A percentile compares a stretch with the other conserved stretches of the same genome.
phyloP scores from a whole-genome alignment of 1,139 yeast species.

The Candida freyschussii region DNA sequence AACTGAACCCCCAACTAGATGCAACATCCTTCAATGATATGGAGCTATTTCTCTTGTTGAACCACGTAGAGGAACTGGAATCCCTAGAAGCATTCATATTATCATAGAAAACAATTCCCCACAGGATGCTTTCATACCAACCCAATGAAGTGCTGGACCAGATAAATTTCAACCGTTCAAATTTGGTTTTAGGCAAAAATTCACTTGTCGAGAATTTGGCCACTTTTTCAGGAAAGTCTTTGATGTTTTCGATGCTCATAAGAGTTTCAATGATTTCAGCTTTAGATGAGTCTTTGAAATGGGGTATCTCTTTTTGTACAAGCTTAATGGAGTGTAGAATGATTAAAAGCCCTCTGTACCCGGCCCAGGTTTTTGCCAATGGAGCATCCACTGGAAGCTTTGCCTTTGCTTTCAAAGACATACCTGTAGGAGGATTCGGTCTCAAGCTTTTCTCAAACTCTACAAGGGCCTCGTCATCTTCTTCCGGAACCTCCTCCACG shows the following conservation, averaged over 20 bases:
- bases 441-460: conserved; percentile 27
- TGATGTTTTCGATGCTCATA: conserved; percentile 34
- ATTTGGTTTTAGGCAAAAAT: conserved; percentile 29
- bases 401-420: conserved; percentile 56
- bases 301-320: conserved; percentile 36
- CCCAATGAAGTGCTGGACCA: conserved; percentile 68
- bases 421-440: conserved; percentile 49
- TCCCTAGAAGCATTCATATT: conserved; percentile 19
- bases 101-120: conserved; percentile 56
- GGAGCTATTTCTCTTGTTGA: conserved; percentile 18
- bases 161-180: conserved; percentile 48
- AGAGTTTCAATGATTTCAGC: conserved; percentile 31
- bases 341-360: conserved; percentile 44
- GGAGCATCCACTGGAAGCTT: conserved; percentile 51
- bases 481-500: conserved; percentile 7
- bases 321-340: conserved; percentile 40
- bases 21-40: conserved; percentile 24
- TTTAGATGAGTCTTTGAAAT: conserved; percentile 21
- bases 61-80: conserved; percentile 19
- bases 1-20: conserved; percentile 24
- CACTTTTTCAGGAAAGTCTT: conserved; percentile 30
- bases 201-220: conserved; percentile 29
- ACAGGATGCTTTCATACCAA: conserved; percentile 70
- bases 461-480: conserved; percentile 6
- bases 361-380: conserved; percentile 55